These are phyloP conservation scores for Cytospora chrysosperma DNA, from an alignment of 2,329 filamentous ascomycete genomes.

Conservation along the genomic window DNA sequence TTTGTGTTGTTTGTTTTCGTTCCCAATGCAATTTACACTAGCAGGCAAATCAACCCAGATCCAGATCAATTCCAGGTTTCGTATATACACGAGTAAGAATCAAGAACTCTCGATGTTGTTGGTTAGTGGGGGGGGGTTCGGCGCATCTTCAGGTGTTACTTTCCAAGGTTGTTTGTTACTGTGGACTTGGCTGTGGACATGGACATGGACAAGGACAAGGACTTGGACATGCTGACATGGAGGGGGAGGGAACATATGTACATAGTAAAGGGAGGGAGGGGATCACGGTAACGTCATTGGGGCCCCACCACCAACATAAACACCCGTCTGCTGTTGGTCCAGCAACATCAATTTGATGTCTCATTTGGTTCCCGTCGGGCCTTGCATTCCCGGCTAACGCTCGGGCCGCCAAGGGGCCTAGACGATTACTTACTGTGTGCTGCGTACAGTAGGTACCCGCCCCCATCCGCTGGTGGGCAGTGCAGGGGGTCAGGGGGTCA, in stretches of 20 bases:
- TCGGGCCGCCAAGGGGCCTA: neutral
- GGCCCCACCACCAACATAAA: conserved; percentile 16
- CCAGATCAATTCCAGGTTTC: neutral
- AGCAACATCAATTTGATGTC: conserved; percentile 30
- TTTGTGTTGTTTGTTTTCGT: neutral
- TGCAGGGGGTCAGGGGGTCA: too few species aligned
- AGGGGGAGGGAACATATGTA: too few species aligned
- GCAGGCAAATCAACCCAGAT: neutral
- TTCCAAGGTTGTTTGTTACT: neutral
- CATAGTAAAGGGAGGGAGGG: neutral
- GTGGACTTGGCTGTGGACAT: neutral
- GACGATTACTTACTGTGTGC: too few species aligned
- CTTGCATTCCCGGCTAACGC: neutral
- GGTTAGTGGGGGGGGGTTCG: neutral
- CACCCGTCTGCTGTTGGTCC: conserved; percentile 26
- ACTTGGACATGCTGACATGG: too few species aligned
- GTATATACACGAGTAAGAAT: neutral
- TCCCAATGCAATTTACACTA: too few species aligned
- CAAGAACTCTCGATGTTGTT: neutral
- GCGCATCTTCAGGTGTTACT: neutral
- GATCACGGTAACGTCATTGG: conserved; percentile 20
- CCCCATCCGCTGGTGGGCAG: too few species aligned
- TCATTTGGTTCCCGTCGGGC: neutral
- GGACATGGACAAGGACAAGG: too few species aligned
- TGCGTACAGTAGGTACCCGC: too few species aligned